A percentile compares a stretch with the other conserved stretches of the same genome.
phyloP scores from a whole-genome alignment of 352 stramenopile species.

The Aphanomyces cochlioides region DNA sequence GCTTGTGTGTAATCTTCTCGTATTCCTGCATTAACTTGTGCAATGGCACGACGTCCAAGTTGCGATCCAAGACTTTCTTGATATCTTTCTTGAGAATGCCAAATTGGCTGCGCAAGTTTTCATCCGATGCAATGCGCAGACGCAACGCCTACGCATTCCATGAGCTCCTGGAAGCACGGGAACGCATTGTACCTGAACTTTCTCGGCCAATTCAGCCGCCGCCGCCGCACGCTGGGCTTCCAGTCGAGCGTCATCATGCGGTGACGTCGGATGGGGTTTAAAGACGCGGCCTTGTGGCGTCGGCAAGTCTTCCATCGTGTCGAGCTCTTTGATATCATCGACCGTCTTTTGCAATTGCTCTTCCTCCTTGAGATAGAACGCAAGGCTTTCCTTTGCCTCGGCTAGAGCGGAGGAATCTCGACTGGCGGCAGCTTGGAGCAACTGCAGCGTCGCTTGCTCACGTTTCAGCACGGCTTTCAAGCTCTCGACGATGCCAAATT shows the following conservation, averaged over 20 bases:
- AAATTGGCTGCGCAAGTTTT: constrained; percentile 48
- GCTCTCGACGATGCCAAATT: constrained; percentile 54
- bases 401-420: constrained; percentile 21
- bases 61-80: constrained; percentile 62
- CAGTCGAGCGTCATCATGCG: neutral
- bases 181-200: constrained; percentile 27
- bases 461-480: constrained; percentile 35
- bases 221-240: constrained; percentile 23
- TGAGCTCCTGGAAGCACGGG: constrained; percentile 9
- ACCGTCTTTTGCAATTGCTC: constrained; percentile 46
- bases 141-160: constrained; percentile 4
- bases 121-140: constrained; percentile 32
- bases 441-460: constrained; percentile 35
- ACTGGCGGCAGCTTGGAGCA: constrained; percentile 32
- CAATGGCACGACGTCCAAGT: constrained; percentile 48
- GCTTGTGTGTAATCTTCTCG: constrained; percentile 66
- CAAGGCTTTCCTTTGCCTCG: constrained; percentile 25
- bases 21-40: constrained; percentile 48
- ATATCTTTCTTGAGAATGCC: constrained; percentile 66
- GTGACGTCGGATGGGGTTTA: constrained; percentile 18
- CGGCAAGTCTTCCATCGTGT: constrained; percentile 50
- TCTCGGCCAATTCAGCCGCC: constrained; percentile 22
- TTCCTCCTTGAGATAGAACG: constrained; percentile 32
- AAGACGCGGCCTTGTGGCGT: constrained; percentile 43
- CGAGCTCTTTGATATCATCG: constrained; percentile 58